phyloP scores from a whole-genome alignment of 2,329 filamentous ascomycete genomes.

The Alternaria brassicicola region DNA sequence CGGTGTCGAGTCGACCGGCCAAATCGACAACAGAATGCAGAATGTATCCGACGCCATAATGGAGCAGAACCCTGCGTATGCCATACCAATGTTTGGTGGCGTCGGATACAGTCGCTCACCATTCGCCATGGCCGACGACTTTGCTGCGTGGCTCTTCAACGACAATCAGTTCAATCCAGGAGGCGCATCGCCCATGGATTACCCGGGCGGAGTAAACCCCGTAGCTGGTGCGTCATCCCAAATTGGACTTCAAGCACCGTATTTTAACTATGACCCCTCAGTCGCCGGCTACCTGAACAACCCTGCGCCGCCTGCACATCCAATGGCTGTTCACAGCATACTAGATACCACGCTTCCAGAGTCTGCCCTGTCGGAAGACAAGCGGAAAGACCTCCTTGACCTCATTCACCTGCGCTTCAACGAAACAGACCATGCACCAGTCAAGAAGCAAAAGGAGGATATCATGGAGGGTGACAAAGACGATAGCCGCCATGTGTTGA shows the following conservation, averaged over 20 bases:
- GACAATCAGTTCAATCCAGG: conserved; percentile 59
- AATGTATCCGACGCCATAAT: conserved; percentile 49
- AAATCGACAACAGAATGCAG: conserved; percentile 43
- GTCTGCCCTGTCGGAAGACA: conserved; percentile 82
- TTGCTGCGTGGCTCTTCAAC: conserved; percentile 84
- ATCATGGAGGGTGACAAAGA: conserved; percentile 80
- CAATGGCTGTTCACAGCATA: conserved; percentile 88
- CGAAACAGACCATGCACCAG: conserved; percentile 75
- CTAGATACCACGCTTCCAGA: conserved; percentile 81
- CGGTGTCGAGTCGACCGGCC: conserved; percentile 46
- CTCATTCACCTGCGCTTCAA: conserved; percentile 82
- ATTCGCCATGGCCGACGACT: conserved; percentile 86
- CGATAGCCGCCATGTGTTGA: conserved; percentile 67
- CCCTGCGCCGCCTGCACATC: conserved; percentile 68
- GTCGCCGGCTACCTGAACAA: conserved; percentile 57
- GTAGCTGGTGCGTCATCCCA: conserved; percentile 49
- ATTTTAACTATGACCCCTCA: conserved; percentile 57
- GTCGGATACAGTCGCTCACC: conserved; percentile 86
- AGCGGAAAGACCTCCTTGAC: conserved; percentile 81
- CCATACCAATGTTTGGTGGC: conserved; percentile 85
- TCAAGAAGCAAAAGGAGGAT: conserved; percentile 75
- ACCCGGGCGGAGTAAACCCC: conserved; percentile 39
- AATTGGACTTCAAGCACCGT: conserved; percentile 56
- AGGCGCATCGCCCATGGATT: conserved; percentile 47
- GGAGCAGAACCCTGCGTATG: conserved; percentile 59